These are phyloP conservation scores for Neurospora sp. DNA, from an alignment of 495 filamentous ascomycete species.

Conservation along the genomic window DNA sequence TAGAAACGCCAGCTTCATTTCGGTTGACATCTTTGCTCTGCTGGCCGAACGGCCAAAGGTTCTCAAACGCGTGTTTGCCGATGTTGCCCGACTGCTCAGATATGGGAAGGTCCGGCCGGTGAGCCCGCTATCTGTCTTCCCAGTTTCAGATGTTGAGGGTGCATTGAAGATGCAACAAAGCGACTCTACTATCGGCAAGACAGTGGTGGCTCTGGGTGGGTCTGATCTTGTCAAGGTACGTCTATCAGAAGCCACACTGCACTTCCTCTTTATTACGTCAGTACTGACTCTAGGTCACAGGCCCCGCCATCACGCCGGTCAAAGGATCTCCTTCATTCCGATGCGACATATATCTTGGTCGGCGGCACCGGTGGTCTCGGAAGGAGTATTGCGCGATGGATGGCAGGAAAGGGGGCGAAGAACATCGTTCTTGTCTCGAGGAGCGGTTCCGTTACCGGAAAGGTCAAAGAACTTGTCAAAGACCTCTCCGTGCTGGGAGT, in stretches of 20 bases:
- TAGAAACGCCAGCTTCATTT: constrained; percentile 37
- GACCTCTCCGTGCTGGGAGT: constrained; percentile 30
- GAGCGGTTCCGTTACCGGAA: constrained; percentile 32
- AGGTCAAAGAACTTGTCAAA: constrained; percentile 34
- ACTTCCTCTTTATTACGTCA: not conserved
- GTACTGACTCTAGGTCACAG: constrained; percentile 2
- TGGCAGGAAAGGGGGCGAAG: constrained; percentile 48
- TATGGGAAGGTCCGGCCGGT: constrained; percentile 30
- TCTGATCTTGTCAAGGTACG: constrained; percentile 30
- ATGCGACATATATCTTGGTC: constrained; percentile 49
- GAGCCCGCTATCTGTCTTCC: constrained; percentile 33
- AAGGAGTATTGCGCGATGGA: constrained; percentile 47
- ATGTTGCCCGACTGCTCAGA: constrained; percentile 30
- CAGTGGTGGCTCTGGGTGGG: constrained; percentile 36
- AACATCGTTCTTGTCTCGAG: constrained; percentile 51
- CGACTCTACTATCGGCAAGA: constrained; percentile 47
- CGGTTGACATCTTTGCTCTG: constrained; percentile 36
- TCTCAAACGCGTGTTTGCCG: constrained; percentile 27
- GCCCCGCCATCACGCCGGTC: constrained; percentile 23
- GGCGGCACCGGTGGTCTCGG: constrained; percentile 60
- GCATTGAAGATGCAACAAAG: constrained; percentile 50
- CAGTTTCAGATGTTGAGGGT: constrained; percentile 41
- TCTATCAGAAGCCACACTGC: not conserved
- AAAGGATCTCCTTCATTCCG: constrained; percentile 25
- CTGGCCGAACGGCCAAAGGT: constrained; percentile 29